Conservation (phyloP, 129 eudicot species). For the Escallonia herrerae region DNA sequence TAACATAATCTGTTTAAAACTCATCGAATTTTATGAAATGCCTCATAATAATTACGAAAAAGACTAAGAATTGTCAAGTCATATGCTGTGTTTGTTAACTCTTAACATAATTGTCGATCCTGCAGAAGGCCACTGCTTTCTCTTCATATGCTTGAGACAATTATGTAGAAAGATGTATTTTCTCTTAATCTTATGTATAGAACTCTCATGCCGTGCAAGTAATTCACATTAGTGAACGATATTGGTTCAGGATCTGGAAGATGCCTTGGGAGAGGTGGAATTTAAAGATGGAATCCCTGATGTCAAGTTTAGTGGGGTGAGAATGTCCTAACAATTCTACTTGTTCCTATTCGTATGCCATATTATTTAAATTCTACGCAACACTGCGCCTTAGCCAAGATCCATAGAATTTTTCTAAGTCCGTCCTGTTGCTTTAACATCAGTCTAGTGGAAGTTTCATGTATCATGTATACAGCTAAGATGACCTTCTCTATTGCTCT, state of each 20-base stretch:
- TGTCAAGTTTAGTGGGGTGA: constrained; percentile 88
- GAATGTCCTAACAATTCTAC: constrained; percentile 13
- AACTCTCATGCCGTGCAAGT: too few species aligned
- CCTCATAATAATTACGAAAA: too few species aligned
- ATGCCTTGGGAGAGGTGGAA: constrained; percentile 66
- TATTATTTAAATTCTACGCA: not conserved
- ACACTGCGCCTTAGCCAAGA: not conserved
- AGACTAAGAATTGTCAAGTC: too few species aligned
- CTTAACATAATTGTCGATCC: not conserved
- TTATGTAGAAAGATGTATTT: not conserved
- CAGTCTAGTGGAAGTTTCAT: too few species aligned
- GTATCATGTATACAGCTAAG: not conserved
- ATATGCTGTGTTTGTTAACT: too few species aligned
- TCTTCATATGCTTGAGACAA: constrained; percentile 14
- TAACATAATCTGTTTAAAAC: constrained; percentile 12
- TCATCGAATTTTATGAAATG: too few species aligned
- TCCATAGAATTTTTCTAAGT: not conserved
- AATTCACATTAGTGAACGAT: not conserved
- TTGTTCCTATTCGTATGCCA: constrained; percentile 1
- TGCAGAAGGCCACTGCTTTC: constrained; percentile 1
- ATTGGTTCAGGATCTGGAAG: constrained; percentile 74
- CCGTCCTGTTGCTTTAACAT: too few species aligned
- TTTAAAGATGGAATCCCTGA: constrained; percentile 76
- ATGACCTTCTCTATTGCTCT: too few species aligned
- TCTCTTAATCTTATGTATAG: too few species aligned